These are phyloP conservation scores for Avena insularis DNA, from an alignment of 176 grass and related monocot genomes.

Conservation along the genomic window DNA sequence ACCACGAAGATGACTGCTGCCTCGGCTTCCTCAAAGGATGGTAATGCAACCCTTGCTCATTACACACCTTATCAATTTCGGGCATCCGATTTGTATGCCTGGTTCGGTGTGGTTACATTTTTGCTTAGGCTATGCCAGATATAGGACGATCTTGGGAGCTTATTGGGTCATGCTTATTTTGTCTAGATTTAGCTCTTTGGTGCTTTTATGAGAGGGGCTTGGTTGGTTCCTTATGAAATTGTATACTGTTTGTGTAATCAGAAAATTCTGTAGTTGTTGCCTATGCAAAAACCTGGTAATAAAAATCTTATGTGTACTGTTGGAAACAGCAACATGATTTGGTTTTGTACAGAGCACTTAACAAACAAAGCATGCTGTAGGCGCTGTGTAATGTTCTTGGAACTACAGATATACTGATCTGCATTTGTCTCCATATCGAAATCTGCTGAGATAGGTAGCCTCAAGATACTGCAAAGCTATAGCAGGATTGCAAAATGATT, in stretches of 20 bases:
- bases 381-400: background rate
- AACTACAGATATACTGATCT: background rate
- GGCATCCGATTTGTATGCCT: background rate
- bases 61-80: background rate
- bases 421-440: background rate
- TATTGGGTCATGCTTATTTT: no score
- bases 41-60: constrained; percentile 49
- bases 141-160: no score
- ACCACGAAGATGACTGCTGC: constrained; percentile 58
- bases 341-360: background rate
- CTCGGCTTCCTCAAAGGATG: constrained; percentile 91
- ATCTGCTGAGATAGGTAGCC: no score
- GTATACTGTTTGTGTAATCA: background rate
- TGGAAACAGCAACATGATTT: background rate
- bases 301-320: background rate
- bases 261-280: background rate
- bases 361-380: background rate
- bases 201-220: background rate
- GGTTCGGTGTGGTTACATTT: no score
- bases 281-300: background rate
- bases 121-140: no score
- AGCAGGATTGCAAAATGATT: no score
- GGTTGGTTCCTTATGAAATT: background rate
- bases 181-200: no score
- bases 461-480: no score